Evolutionary conservation across 225 moss, liverwort and hornwort genomes (phyloP).

Genomic region (Climacium dendroides): DNA sequence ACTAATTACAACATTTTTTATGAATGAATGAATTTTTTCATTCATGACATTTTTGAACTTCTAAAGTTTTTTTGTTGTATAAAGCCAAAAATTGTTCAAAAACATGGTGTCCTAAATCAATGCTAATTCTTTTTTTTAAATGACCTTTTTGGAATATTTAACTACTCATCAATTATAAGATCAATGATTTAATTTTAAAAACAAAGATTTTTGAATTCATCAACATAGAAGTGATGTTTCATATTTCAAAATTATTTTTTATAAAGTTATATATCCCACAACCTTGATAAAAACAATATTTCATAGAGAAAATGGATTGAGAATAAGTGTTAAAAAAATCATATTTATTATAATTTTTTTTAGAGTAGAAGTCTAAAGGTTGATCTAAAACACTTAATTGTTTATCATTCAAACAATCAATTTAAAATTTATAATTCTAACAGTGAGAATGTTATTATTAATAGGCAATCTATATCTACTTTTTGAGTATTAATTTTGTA

Average conservation of each 20-base stretch:
- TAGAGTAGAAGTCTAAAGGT: background rate
- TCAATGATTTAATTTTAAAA: no score
- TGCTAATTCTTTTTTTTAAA: background rate
- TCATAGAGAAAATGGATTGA: background rate
- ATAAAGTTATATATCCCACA: background rate
- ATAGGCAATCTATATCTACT: no score
- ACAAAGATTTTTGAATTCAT: background rate
- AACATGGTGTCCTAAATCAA: background rate
- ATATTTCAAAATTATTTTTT: background rate
- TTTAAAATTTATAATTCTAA: background rate
- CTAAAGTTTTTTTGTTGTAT: background rate
- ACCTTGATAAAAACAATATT: background rate
- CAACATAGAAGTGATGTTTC: fast-evolving
- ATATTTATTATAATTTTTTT: background rate
- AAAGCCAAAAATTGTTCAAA: background rate
- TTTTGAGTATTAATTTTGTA: background rate
- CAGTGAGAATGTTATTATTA: background rate
- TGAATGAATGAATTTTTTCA: background rate
- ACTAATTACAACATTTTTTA: background rate
- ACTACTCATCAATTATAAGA: background rate
- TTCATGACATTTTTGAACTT: background rate
- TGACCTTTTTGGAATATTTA: background rate
- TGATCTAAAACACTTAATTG: background rate
- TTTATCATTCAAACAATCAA: background rate
- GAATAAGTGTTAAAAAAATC: fast-evolving